Evolutionary conservation across 2,329 filamentous ascomycete genomes (phyloP).

Genomic region (Aschersonia sp.): DNA sequence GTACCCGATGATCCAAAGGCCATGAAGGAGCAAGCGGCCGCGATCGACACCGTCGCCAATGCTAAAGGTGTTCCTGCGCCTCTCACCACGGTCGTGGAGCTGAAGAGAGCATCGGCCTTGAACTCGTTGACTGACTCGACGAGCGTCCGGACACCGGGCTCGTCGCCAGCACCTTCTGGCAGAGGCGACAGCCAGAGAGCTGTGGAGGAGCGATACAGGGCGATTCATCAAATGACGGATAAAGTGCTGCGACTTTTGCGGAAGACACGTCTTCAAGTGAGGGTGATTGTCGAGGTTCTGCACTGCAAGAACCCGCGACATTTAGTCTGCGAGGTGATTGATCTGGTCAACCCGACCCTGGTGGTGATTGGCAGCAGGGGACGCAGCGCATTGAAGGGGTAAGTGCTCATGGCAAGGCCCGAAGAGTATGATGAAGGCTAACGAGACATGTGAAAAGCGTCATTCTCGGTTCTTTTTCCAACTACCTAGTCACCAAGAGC

Average conservation of each 20-base stretch:
- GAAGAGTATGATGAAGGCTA: constrained; percentile 9
- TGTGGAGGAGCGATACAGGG: constrained; percentile 67
- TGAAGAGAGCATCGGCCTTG: constrained; percentile 14
- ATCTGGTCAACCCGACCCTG: constrained; percentile 77
- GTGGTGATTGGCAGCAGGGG: constrained; percentile 88
- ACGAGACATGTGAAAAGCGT: constrained; percentile 44
- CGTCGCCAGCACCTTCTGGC: constrained; percentile 33
- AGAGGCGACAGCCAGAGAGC: constrained; percentile 39
- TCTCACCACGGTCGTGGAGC: constrained; percentile 18
- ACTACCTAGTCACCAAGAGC: constrained; percentile 93
- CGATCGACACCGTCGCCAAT: constrained; percentile 49
- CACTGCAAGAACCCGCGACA: constrained; percentile 98
- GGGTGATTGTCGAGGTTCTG: constrained; percentile 88
- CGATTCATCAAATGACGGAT: constrained; percentile 72
- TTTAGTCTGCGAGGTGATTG: constrained; percentile 93
- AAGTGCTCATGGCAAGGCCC: constrained; percentile 19
- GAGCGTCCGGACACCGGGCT: constrained; percentile 17
- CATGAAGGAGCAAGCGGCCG: constrained; percentile 60
- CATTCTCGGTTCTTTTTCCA: constrained; percentile 88
- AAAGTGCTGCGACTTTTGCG: constrained; percentile 72
- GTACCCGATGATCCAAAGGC: constrained; percentile 60
- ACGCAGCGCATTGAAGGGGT: constrained; percentile 86
- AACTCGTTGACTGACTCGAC: constrained; percentile 15
- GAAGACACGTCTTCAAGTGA: constrained; percentile 84
- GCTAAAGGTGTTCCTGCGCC: constrained; percentile 18